Evolutionary conservation across 192 early-diverging fungal species (phyloP).

Genomic region (Backusella tuberculispora): DNA sequence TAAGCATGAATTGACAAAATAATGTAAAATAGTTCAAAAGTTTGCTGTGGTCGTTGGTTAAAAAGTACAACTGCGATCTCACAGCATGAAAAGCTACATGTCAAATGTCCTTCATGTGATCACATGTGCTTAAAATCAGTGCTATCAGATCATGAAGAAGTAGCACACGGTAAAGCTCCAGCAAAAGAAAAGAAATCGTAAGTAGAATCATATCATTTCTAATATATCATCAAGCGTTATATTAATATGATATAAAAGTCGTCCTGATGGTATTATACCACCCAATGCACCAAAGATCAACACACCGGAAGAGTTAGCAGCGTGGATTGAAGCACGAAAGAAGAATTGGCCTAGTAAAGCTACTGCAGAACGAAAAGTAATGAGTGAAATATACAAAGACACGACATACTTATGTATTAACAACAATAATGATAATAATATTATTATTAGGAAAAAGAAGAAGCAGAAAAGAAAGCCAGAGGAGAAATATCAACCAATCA

Average conservation of each 20-base stretch:
- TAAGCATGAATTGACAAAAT: not conserved
- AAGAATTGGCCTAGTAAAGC: conserved; percentile 75
- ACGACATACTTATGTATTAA: not conserved
- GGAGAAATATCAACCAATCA: conserved; percentile 9
- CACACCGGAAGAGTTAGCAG: conserved; percentile 72
- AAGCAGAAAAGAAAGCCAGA: not conserved
- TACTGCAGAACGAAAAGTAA: conserved; percentile 68
- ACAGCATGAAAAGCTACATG: conserved; percentile 32
- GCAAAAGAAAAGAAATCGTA: conserved; percentile 21
- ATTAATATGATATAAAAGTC: not conserved
- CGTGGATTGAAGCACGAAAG: conserved; percentile 86
- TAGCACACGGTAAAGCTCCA: conserved; percentile 8
- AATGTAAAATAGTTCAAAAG: not conserved
- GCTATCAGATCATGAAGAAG: conserved; percentile 13
- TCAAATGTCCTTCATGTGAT: conserved; percentile 30
- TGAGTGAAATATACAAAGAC: not conserved
- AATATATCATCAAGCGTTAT: too few species aligned
- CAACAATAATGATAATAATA: not conserved
- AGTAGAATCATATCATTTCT: not conserved
- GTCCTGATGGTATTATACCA: conserved; percentile 37
- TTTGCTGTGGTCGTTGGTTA: conserved; percentile 23
- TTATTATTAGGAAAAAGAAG: not conserved
- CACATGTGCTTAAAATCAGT: conserved; percentile 20
- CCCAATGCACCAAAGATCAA: conserved; percentile 48
- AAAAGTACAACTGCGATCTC: conserved; percentile 20